phyloP scores from a whole-genome alignment of 345 rosid species.

The Kernera saxatilis region DNA sequence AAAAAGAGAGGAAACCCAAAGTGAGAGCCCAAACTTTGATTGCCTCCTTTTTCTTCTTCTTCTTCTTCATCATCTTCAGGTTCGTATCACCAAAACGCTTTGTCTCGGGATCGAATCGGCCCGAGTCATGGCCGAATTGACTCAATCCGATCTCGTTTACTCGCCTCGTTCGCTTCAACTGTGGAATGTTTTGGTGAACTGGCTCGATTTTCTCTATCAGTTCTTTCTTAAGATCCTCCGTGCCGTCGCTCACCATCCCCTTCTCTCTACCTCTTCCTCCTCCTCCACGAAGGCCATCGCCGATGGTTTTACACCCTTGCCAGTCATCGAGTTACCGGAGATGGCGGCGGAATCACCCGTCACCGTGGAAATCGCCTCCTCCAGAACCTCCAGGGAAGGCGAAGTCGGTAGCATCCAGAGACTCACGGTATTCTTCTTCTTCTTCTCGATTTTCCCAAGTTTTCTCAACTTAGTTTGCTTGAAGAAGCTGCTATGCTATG shows the following conservation, averaged over 20 bases:
- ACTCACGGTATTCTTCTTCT: slow-evolving; percentile 44
- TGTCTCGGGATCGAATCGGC: background rate
- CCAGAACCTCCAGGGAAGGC: background rate
- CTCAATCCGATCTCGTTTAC: slow-evolving; percentile 59
- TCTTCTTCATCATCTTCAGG: background rate
- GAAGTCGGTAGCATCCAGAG: slow-evolving; percentile 24
- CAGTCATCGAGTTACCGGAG: slow-evolving; percentile 57
- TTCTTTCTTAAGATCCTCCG: slow-evolving; percentile 52
- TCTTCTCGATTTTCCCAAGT: background rate
- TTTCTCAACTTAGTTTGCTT: background rate
- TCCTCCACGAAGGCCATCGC: background rate
- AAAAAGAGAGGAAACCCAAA: slow-evolving; percentile 2
- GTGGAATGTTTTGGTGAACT: slow-evolving; percentile 56
- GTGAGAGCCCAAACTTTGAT: background rate
- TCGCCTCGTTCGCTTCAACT: slow-evolving; percentile 50
- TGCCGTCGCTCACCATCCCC: slow-evolving; percentile 45
- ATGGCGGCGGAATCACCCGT: slow-evolving; percentile 27
- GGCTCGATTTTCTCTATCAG: slow-evolving; percentile 74
- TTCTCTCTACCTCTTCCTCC: slow-evolving; percentile 34
- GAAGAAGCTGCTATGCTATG: background rate
- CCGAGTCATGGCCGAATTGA: slow-evolving; percentile 64
- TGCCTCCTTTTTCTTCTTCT: background rate
- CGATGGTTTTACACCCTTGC: slow-evolving; percentile 62
- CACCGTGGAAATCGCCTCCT: slow-evolving; percentile 16
- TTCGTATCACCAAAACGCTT: too few relatives aligned